Base-by-base conservation (phyloP, 306 rosid genomes). In the Corylus americana region DNA sequence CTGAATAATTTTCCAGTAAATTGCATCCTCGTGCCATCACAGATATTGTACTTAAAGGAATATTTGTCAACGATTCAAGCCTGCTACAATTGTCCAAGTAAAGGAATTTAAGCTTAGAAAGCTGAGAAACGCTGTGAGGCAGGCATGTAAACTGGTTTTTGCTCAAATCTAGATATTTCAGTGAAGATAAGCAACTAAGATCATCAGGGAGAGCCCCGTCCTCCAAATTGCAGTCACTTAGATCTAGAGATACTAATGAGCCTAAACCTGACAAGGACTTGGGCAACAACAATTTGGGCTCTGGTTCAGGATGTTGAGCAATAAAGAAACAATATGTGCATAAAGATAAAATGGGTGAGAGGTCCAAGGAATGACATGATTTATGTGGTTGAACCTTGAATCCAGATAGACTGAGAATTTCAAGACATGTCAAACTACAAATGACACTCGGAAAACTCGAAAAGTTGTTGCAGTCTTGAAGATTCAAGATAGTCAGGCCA, bases 161-260 rank as follows among this genome's bases (percentile, higher is more conserved):
- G 54, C 82, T 78, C 54, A 78, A 48, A 29, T 35, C 57, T 25
- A 82, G 51, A 7, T 10, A 73, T 45, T 70, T 66, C 73, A 83
- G 27, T 0, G 69, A 83, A 4, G 77, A 68, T 83, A 83, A 58
- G 51, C 45, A 13, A 18, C n/a, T 13, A 1, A 83, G 62, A 69
- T 74, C 73, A 0, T 1, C 3, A 4, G 82, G 80, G 71, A 83
- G 44, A 25, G 70, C 62, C 58, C 45, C 54, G 45, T 68, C 63
- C 48, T 11, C 13, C 70, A 82, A 75, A 66, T 66, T 48, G 71
- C 82, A 82, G 59, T 77, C 17, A 58, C 82, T 67, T 48, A 82
- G 78, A 73, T 73, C 78, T 39, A 39, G 44, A 39, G 5, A 39
- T 39, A 39, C 5, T 39, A 39, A 39, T 39, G 44, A 39, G 44